Conservation (phyloP, 1,284 basidiomycete species). For the Xerocomus amazonicus region DNA sequence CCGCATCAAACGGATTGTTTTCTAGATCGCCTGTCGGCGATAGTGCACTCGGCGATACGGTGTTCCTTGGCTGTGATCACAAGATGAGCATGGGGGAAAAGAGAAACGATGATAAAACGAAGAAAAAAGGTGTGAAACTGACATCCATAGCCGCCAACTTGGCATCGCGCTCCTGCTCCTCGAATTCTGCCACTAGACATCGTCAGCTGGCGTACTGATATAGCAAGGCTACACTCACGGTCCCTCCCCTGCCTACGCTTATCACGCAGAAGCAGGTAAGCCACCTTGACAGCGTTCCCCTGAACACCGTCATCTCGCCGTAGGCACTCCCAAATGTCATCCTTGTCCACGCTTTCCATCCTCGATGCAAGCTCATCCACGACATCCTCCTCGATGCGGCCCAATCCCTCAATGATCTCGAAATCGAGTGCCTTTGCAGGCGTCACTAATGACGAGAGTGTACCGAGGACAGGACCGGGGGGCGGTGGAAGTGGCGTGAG, state of each 20-base stretch:
- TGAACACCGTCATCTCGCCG: slow-evolving; percentile 75
- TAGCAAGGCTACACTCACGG: slow-evolving; percentile 43
- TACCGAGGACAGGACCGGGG: slow-evolving; percentile 73
- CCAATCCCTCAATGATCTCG: slow-evolving; percentile 79
- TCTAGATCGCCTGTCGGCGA: slow-evolving; percentile 57
- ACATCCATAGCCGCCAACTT: slow-evolving; percentile 77
- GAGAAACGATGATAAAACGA: background rate
- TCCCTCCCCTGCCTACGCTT: slow-evolving; percentile 85
- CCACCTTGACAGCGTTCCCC: slow-evolving; percentile 95
- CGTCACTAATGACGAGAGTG: slow-evolving; percentile 64
- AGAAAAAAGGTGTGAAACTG: slow-evolving; percentile 27
- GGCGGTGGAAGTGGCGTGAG: slow-evolving; percentile 80
- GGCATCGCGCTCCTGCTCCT: slow-evolving; percentile 79
- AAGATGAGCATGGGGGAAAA: background rate
- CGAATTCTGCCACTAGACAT: slow-evolving; percentile 63
- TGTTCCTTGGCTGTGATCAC: slow-evolving; percentile 58
- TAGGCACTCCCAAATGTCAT: slow-evolving; percentile 85
- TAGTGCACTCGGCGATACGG: slow-evolving; percentile 54
- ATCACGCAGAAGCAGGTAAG: slow-evolving; percentile 91
- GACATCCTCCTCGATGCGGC: slow-evolving; percentile 85
- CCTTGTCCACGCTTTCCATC: slow-evolving; percentile 75
- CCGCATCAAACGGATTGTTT: slow-evolving; percentile 73
- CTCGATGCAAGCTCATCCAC: slow-evolving; percentile 78
- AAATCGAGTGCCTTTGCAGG: slow-evolving; percentile 65
- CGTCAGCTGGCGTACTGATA: slow-evolving; percentile 11